Conservation (phyloP, 352 stramenopile species). For the Elongisporangium senticosum region DNA sequence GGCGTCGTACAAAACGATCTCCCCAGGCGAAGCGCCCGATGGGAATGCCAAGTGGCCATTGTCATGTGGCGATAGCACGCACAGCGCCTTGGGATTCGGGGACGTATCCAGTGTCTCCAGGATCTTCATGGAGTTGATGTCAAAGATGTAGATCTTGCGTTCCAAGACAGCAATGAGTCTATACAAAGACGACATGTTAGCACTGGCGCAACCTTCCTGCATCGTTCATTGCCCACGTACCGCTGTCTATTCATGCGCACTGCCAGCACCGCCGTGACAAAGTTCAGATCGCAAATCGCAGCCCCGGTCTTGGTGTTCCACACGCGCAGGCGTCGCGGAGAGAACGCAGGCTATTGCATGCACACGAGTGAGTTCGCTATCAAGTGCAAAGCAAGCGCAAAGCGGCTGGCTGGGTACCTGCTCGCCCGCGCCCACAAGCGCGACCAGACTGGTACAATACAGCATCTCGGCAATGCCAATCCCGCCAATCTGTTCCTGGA, state of each 20-base stretch:
- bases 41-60: conserved; percentile 85
- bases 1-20: conserved; percentile 91
- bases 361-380: neutral
- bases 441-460: conserved; percentile 91
- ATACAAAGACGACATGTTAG: neutral
- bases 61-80: conserved; percentile 79
- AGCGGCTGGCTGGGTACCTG: conserved; percentile 50
- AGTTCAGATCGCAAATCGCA: conserved; percentile 91
- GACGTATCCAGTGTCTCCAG: conserved; percentile 89
- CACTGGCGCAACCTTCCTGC: conserved; percentile 1
- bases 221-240: conserved; percentile 10
- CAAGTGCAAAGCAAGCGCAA: neutral
- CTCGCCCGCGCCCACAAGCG: conserved; percentile 86
- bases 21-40: conserved; percentile 67
- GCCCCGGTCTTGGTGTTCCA: conserved; percentile 90
- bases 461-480: conserved; percentile 91
- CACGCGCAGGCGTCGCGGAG: conserved; percentile 81
- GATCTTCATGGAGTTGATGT: conserved; percentile 93
- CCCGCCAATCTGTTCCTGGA: conserved; percentile 83
- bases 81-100: conserved; percentile 80
- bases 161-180: conserved; percentile 84
- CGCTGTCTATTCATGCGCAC: conserved; percentile 91
- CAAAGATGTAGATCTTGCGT: conserved; percentile 90
- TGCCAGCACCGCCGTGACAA: conserved; percentile 84
- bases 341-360: conserved; percentile 88